These are phyloP conservation scores for Macrolepiota dolichaula DNA, from an alignment of 768 basidiomycete species.

Conservation along the genomic window DNA sequence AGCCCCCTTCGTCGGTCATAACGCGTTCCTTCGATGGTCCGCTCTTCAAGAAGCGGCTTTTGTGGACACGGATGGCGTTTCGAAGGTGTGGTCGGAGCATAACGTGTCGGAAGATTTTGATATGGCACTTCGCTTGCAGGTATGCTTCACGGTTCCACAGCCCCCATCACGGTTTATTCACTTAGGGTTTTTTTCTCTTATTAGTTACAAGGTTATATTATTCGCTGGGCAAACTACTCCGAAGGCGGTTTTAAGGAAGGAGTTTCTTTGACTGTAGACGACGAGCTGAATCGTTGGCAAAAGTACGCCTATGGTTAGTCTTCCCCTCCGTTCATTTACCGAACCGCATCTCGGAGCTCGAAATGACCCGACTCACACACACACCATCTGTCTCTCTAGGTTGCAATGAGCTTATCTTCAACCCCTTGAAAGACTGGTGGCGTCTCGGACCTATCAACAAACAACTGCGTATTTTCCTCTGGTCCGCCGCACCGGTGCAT, in stretches of 20 bases:
- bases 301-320: conserved; percentile 74
- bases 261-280: conserved; percentile 84
- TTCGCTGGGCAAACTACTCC: conserved; percentile 85
- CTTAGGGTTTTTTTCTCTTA: not conserved
- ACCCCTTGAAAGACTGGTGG: conserved; percentile 80
- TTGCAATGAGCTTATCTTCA: conserved; percentile 80
- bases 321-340: not conserved
- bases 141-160: conserved; percentile 17
- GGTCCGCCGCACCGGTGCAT: conserved; percentile 75
- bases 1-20: conserved; percentile 83
- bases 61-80: conserved; percentile 54
- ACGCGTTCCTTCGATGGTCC: conserved; percentile 87
- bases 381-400: conserved; percentile 32
- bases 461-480: conserved; percentile 72
- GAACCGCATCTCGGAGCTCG: not conserved
- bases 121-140: conserved; percentile 67
- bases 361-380: conserved; percentile 5
- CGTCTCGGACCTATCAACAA: conserved; percentile 78
- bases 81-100: conserved; percentile 79
- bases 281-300: conserved; percentile 91
- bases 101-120: conserved; percentile 86
- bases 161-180: not conserved
- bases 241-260: conserved; percentile 89
- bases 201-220: conserved; percentile 63
- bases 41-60: conserved; percentile 86